A percentile compares a stretch with the other conserved stretches of the same genome.
Evolutionary conservation across 345 rosid species (phyloP).

Genomic region (Gossypium bickii): DNA sequence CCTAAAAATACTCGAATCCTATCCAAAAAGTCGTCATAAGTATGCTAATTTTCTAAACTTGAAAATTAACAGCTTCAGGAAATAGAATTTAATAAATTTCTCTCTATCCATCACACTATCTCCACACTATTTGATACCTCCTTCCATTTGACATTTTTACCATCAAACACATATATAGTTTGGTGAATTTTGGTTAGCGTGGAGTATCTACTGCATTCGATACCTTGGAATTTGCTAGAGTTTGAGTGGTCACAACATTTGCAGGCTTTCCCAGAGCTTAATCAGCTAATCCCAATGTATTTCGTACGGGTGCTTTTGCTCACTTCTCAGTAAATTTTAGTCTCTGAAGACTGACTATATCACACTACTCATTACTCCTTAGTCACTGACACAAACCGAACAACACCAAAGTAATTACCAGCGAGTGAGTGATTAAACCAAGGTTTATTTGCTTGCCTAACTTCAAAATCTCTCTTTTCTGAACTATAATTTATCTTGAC

Average conservation of each 20-base stretch:
- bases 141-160: too few species aligned
- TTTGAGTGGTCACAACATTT: background rate
- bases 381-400: background rate
- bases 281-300: slow-evolving; percentile 1
- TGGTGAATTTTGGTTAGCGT: background rate
- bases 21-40: too few species aligned
- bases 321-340: background rate
- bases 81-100: too few species aligned
- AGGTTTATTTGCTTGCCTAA: background rate
- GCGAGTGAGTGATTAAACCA: background rate
- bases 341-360: background rate
- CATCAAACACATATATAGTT: background rate
- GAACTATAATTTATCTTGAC: background rate
- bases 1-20: too few species aligned
- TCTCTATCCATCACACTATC: too few species aligned
- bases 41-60: too few species aligned
- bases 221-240: background rate
- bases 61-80: too few species aligned
- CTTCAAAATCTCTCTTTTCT: background rate
- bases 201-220: background rate
- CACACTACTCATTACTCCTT: background rate
- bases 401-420: background rate
- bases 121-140: too few species aligned
- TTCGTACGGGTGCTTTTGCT: background rate
- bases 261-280: background rate